Base-by-base conservation (phyloP, 805 yeast species). In the Pichia rugopelliculosa region DNA sequence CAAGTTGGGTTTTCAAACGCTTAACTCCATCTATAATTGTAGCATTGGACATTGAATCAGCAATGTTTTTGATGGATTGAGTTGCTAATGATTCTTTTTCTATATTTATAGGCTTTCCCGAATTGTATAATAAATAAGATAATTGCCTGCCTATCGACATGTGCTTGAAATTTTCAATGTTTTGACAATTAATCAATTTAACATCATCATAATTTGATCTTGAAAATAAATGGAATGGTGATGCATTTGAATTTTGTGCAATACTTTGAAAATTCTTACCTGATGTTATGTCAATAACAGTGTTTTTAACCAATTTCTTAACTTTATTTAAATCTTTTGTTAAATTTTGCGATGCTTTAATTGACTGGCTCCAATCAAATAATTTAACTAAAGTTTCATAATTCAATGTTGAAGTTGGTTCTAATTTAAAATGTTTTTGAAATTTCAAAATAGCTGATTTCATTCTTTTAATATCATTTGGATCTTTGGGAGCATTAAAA, bases 391-490 rank as follows among this genome's bases (percentile, higher is more conserved):
- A 41, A 1, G 68, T 63, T 33, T 55, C 59, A 10, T 44, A 38
- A 41, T 62, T 61, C 36, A 54, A 53, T 10, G 56, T 58, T 3
- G 55, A 46, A 6, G 50, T 48, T 18, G 39, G 12, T 36, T 56
- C 52, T 5, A 53, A 15, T 41, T 48, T 50, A 22, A 36, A 37
- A 8, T 56, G 53, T 59, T 80, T 86, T 62, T 93, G 97, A 61
- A 90, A 91, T 50, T 79, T 82, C 2, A 79, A 78, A 23, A 93
- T 74, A 7, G 88, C 77, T 3, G 74, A 62, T 65, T 80, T 74
- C 56, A 91, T 84, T 42, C 74, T 75, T 45, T 81, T 84, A 44
- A 79, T 80, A 51, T 86, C 91, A 59, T 85, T 81, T 0, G 96
- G 91, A 59, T 93, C 98, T 58, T 87, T 85, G 17, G 80, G 93